Percentiles rank a stretch among this genome's conserved stretches.
Conservation (phyloP, 73 alveolate species). For the Blepharisma stoltei region DNA sequence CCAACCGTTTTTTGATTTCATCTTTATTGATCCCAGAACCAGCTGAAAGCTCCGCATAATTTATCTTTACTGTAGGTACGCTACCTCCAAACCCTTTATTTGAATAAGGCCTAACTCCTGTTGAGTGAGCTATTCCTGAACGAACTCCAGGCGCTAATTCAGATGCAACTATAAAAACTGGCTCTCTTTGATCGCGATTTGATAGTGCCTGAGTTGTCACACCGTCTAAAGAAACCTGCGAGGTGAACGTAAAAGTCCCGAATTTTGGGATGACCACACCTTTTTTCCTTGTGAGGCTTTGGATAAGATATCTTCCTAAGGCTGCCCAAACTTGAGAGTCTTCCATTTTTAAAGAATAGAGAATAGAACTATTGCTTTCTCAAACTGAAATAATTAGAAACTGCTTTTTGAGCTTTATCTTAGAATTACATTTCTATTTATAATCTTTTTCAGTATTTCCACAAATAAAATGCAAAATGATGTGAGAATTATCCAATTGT, state of each 20-base stretch:
- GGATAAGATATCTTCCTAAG: not conserved
- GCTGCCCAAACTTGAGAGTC: not conserved
- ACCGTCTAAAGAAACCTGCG: not conserved
- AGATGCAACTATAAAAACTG: not conserved
- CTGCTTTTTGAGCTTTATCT: no score
- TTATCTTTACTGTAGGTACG: not conserved
- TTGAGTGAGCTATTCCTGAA: not conserved
- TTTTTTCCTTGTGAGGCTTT: not conserved
- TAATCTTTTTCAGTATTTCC: no score
- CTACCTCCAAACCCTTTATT: not conserved
- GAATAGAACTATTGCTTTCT: no score
- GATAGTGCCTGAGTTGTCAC: not conserved
- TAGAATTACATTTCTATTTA: no score
- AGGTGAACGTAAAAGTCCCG: conserved; percentile 8
- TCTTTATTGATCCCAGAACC: not conserved
- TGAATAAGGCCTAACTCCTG: not conserved
- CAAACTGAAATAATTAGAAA: no score
- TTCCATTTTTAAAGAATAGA: not conserved
- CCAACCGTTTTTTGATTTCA: not conserved
- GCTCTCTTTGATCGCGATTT: not conserved
- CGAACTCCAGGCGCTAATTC: conserved; percentile 12
- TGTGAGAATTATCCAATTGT: no score
- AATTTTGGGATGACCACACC: not conserved
- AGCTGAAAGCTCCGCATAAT: not conserved
- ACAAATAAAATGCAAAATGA: no score